Conservation (phyloP, 116 monocot genomes). For the Phalaenopsis hybrid region DNA sequence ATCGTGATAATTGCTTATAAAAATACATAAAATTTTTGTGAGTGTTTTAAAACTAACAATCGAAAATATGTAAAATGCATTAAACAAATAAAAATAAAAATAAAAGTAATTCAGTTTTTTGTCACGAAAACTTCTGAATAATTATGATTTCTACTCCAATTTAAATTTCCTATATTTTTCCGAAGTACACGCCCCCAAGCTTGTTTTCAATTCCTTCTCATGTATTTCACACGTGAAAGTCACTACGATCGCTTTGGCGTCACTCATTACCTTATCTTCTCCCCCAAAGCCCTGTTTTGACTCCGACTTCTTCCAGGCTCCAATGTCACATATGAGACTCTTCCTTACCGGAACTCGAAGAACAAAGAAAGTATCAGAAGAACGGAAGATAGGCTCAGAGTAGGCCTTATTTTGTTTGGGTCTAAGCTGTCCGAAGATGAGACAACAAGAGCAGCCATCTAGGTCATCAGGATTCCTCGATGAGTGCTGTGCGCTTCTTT, state of each 20-base stretch:
- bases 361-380: not conserved
- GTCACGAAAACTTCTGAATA: no score
- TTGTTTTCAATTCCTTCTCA: no score
- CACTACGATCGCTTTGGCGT: not conserved
- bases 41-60: no score
- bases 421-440: not conserved
- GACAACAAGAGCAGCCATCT: not conserved
- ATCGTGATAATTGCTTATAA: no score
- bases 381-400: not conserved
- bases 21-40: no score
- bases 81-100: no score
- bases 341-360: not conserved
- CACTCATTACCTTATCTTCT: not conserved
- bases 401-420: not conserved
- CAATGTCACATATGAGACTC: not conserved
- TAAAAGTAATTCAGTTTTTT: no score
- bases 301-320: not conserved
- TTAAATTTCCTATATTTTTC: no score
- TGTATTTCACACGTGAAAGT: not conserved
- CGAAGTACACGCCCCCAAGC: no score
- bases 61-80: no score
- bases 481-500: not conserved
- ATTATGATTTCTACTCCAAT: no score
- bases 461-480: not conserved
- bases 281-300: not conserved